phyloP scores from a whole-genome alignment of 305 asterid species.

The Fraxinus baroniana region DNA sequence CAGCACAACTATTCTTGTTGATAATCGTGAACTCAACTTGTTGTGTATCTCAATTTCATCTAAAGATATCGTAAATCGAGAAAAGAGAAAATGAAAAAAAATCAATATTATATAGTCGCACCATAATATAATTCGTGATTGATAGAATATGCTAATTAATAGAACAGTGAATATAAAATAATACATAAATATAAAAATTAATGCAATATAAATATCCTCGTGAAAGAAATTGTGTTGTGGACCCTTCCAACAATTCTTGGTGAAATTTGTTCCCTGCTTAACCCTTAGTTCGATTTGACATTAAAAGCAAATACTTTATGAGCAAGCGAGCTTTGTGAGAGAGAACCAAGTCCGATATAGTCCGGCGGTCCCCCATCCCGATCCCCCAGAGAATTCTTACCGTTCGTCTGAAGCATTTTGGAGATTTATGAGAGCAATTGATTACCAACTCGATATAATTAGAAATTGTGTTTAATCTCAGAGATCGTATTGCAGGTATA shows the following conservation, averaged over 20 bases:
- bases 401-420: not conserved
- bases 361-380: not conserved
- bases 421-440: constrained; percentile 13
- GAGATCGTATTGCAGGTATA: constrained; percentile 1
- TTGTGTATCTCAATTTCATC: not conserved
- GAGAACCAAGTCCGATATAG: not conserved
- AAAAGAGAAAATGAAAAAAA: not conserved
- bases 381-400: not conserved
- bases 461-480: constrained; percentile 10
- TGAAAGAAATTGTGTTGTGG: not conserved
- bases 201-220: not conserved
- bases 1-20: not conserved
- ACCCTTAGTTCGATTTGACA: not conserved
- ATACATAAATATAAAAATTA: too few relatives aligned
- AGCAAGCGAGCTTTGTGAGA: not conserved
- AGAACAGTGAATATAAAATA: too few relatives aligned
- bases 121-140: not conserved
- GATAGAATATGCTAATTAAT: not conserved
- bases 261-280: not conserved
- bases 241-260: not conserved
- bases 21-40: not conserved
- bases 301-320: not conserved
- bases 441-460: constrained; percentile 12
- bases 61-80: not conserved
- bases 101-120: not conserved